Conservation (phyloP, 768 basidiomycete genomes). For the Hemileccinum impolitum region DNA sequence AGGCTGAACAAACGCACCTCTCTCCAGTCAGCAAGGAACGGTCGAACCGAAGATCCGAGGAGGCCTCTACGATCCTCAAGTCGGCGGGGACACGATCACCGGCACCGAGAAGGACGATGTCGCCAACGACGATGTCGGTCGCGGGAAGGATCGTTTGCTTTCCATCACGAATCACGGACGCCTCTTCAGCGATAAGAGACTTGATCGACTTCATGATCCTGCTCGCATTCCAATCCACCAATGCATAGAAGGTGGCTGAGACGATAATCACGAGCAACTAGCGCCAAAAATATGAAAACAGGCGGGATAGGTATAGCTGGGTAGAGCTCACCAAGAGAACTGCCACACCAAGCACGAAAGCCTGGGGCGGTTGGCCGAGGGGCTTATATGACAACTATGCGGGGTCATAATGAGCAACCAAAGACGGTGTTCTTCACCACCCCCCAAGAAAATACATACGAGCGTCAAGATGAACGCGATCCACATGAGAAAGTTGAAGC, state of each 20-base stretch:
- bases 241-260: conserved; percentile 44
- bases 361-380: conserved; percentile 40
- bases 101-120: conserved; percentile 45
- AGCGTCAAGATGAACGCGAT: conserved; percentile 46
- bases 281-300: conserved; percentile 7
- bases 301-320: background rate
- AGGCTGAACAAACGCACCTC: conserved; percentile 22
- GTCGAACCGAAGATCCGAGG: conserved; percentile 49
- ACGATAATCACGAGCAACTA: conserved; percentile 40
- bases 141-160: conserved; percentile 45
- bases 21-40: conserved; percentile 50
- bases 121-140: conserved; percentile 54
- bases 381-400: conserved; percentile 48
- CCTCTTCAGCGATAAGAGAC: conserved; percentile 56
- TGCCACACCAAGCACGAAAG: conserved; percentile 47
- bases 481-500: conserved; percentile 55
- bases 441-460: conserved; percentile 23
- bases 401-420: conserved; percentile 12
- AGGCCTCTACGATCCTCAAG: conserved; percentile 47
- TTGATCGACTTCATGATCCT: conserved; percentile 52
- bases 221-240: conserved; percentile 46
- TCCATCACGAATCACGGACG: conserved; percentile 49
- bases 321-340: conserved; percentile 38
- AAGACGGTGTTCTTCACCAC: background rate
- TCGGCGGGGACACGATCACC: conserved; percentile 62